Conservation (phyloP, 148 eudicot genomes). For the Rhododendron kiyosumense region DNA sequence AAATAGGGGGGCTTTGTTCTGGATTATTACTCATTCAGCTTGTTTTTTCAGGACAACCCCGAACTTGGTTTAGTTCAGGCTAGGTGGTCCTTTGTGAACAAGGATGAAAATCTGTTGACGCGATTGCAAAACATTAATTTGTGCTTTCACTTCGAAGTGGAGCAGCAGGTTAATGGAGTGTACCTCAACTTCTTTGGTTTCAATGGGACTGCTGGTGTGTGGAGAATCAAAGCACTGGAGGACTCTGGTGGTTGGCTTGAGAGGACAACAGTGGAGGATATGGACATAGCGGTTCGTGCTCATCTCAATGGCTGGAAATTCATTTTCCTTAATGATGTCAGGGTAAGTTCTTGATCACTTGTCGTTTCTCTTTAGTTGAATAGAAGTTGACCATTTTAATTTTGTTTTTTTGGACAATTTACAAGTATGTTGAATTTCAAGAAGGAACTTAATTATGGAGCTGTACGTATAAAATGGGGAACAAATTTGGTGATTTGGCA, state of each 20-base stretch:
- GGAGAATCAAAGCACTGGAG: slow-evolving; percentile 81
- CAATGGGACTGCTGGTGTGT: slow-evolving; percentile 88
- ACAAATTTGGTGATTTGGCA: background rate
- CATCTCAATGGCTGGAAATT: slow-evolving; percentile 85
- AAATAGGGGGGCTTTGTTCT: background rate
- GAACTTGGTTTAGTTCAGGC: slow-evolving; percentile 80
- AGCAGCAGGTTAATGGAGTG: slow-evolving; percentile 78
- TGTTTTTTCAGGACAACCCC: slow-evolving; percentile 46
- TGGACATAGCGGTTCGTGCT: slow-evolving; percentile 86
- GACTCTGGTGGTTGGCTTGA: slow-evolving; percentile 87
- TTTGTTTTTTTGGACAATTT: too few species aligned
- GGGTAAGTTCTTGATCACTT: slow-evolving; percentile 31
- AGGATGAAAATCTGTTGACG: slow-evolving; percentile 72
- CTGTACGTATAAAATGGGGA: background rate
- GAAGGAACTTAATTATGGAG: background rate
- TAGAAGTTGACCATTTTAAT: background rate
- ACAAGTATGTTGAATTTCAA: background rate
- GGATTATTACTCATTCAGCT: background rate
- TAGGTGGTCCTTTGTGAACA: slow-evolving; percentile 81
- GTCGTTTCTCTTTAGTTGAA: background rate
- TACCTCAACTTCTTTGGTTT: slow-evolving; percentile 82
- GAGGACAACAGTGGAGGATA: slow-evolving; percentile 76
- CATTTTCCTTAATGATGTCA: slow-evolving; percentile 67
- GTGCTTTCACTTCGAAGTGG: slow-evolving; percentile 83
- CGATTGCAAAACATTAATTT: slow-evolving; percentile 70